These are phyloP conservation scores for Sarocladium strictum DNA, from an alignment of 2,329 filamentous ascomycete species.

Conservation along the genomic window DNA sequence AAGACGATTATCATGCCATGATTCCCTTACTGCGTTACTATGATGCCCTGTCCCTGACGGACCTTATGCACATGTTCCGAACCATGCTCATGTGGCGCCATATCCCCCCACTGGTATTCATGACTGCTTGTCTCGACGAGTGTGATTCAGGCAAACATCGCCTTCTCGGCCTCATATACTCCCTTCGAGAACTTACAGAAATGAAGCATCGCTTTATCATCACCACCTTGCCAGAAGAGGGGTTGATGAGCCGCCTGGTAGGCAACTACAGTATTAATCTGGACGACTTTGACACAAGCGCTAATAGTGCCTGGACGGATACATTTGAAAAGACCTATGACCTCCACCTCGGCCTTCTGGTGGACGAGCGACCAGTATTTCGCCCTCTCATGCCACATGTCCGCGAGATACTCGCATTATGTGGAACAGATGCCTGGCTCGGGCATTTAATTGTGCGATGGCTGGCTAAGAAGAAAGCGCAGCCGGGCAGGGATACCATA, in stretches of 20 bases:
- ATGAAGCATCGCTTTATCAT: background rate
- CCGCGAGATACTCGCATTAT: background rate
- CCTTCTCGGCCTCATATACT: background rate
- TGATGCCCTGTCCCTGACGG: background rate
- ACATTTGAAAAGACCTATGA: constrained; percentile 4
- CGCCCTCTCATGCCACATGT: background rate
- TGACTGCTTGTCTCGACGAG: constrained; percentile 6
- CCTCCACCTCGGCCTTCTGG: background rate
- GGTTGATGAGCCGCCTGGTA: background rate
- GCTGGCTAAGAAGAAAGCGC: background rate
- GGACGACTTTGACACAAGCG: background rate
- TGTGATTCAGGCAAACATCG: background rate
- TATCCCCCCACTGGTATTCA: background rate
- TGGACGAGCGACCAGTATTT: background rate
- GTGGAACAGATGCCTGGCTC: background rate
- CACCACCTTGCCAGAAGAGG: background rate
- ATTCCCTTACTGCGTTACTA: background rate
- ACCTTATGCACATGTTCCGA: background rate
- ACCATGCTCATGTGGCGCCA: background rate
- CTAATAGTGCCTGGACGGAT: background rate
- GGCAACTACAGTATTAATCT: constrained; percentile 1
- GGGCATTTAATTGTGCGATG: background rate
- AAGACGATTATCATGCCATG: background rate
- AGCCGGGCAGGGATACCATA: background rate
- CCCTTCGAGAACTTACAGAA: background rate